Evolutionary conservation across 768 basidiomycete species (phyloP), one percentile per base, ranked within the genome.

Genomic region (Boletus reticulatus): DNA sequence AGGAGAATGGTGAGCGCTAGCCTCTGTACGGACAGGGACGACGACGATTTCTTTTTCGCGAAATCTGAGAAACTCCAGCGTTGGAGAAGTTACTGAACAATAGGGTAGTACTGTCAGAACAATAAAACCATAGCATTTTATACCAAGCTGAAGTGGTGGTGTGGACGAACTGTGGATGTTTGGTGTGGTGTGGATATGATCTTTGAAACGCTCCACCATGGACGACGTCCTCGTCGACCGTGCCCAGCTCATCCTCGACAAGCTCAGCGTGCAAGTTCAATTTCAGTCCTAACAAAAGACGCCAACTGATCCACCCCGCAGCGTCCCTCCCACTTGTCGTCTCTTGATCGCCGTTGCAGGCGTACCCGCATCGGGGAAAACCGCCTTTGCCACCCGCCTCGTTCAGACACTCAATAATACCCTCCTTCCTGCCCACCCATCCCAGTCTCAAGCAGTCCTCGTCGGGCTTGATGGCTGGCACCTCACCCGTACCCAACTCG

Each of bases 391-490:
- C 13, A 72, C 74, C 52, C 76, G 81, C 8, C 67, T 96, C 39
- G 77, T 83, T 3, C 67, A 79, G 19, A 70, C 75, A 32, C 65
- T 82, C 57, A 91, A 92, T 63, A 4, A 24, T 29, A 52, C 64
- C 0, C 62, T 80, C 22, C 72, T 80, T 22, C 42, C 50, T 36
- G 16, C 61, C 22, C 34, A 50, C 42, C 10, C 38, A n/a, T 17
- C 45, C 36, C 24, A 16, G 55, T 38, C 59, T 14, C 46, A 27
- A 9, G 90, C 85, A 6, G 76, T 89, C 32, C 80, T 92, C 42
- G 82, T 97, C 11, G 84, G 89, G 8, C 76, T 94, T 38, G 95
- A 98, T 67, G 95, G 96, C 12, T 98, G 94, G 93, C 95, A 98
- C 69, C 78, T 89, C 56, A 82, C 89, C 17, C 83, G 92, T 22